Percentiles rank a stretch among this genome's conserved stretches.
phyloP scores from a whole-genome alignment of 2,329 filamentous ascomycete species.

The Trichocomaceae sp. region DNA sequence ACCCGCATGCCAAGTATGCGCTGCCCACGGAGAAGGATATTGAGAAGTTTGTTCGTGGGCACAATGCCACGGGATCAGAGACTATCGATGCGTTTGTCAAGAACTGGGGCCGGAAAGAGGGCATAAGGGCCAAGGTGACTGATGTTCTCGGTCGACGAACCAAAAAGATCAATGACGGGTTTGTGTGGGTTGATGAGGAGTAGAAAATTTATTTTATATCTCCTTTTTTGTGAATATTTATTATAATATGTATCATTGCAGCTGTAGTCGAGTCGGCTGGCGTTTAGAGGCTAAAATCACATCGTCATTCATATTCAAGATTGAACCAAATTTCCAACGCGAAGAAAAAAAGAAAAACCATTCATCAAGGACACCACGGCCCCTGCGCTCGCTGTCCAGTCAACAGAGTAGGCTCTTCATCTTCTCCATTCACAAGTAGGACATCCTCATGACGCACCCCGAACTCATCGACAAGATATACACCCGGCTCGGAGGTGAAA shows the following conservation, averaged over 20 bases:
- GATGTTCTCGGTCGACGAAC: conserved; percentile 64
- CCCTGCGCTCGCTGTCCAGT: conserved; percentile 44
- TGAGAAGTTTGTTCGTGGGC: conserved; percentile 35
- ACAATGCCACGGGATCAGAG: conserved; percentile 48
- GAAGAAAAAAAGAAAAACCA: neutral
- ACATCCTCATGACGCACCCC: conserved; percentile 59
- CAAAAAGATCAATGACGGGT: conserved; percentile 36
- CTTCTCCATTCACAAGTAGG: conserved; percentile 48
- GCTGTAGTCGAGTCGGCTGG: neutral
- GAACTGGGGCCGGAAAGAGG: conserved; percentile 58
- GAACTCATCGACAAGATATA: conserved; percentile 55
- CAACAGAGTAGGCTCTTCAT: conserved; percentile 49
- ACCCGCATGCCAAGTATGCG: conserved; percentile 63
- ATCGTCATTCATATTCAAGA: neutral
- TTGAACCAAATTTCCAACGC: neutral
- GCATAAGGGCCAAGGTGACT: conserved; percentile 59
- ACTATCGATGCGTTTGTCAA: conserved; percentile 59
- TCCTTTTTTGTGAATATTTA: neutral
- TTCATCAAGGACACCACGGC: conserved; percentile 46
- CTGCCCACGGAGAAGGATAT: conserved; percentile 63
- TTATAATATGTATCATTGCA: neutral
- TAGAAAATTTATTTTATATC: neutral
- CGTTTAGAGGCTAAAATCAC: neutral
- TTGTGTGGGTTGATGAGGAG: conserved; percentile 22
- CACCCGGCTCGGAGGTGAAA: conserved; percentile 58